phyloP scores from a whole-genome alignment of 1,139 yeast genomes.

The Pichia sp. region DNA sequence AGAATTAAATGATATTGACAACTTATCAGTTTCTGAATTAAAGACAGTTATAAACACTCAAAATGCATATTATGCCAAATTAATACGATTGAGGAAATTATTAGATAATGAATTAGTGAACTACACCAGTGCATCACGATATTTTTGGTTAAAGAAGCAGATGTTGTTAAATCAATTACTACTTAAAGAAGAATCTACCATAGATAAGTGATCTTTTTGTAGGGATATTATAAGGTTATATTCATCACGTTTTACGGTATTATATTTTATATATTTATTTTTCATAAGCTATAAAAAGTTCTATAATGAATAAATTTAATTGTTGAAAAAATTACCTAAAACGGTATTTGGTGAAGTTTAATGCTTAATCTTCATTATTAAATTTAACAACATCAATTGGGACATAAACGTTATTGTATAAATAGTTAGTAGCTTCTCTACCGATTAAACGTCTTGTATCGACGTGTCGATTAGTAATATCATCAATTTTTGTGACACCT shows the following conservation, averaged over 20 bases:
- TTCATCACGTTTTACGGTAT: no score
- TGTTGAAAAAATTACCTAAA: no score
- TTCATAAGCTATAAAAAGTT: no score
- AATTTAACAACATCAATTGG: constrained; percentile 33
- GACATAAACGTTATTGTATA: constrained; percentile 40
- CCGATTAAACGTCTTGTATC: constrained; percentile 39
- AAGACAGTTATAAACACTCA: constrained; percentile 28
- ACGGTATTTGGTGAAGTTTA: no score
- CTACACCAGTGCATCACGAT: constrained; percentile 36
- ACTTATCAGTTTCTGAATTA: constrained; percentile 24
- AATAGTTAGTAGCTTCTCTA: constrained; percentile 42
- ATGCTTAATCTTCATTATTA: constrained; percentile 24
- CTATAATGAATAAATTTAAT: no score
- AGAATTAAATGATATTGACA: constrained; percentile 22
- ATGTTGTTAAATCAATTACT: constrained; percentile 32
- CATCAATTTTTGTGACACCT: constrained; percentile 64
- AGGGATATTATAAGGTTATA: no score
- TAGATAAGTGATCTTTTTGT: no score
- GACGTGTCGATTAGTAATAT: constrained; percentile 50
- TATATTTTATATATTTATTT: no score
- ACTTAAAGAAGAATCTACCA: constrained; percentile 8
- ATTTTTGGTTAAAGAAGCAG: constrained; percentile 55
- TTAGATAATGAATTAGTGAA: constrained; percentile 39
- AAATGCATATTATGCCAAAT: constrained; percentile 39
- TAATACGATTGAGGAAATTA: constrained; percentile 41